Evolutionary conservation across 2,329 filamentous ascomycete species (phyloP).

Genomic region (Phialemoniopsis sp.): DNA sequence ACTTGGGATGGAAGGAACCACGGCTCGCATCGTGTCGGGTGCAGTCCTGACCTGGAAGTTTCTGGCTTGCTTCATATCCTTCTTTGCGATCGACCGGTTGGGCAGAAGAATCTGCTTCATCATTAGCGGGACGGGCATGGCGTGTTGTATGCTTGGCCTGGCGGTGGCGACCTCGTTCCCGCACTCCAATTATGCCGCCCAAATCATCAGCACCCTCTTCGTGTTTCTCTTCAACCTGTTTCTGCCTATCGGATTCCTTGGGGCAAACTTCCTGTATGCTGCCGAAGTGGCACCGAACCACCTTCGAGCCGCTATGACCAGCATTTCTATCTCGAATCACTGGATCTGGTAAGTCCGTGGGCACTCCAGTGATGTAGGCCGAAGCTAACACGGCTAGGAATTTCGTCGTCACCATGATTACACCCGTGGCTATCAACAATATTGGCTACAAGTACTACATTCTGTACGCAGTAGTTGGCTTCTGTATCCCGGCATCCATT

Average conservation of each 20-base stretch:
- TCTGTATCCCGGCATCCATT: no score
- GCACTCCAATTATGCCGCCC: constrained; percentile 35
- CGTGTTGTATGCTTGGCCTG: constrained; percentile 47
- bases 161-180: constrained; percentile 47
- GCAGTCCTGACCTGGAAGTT: constrained; percentile 54
- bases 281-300: constrained; percentile 51
- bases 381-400: constrained; percentile 23
- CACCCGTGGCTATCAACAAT: constrained; percentile 39
- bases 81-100: constrained; percentile 46
- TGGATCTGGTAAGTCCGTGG: constrained; percentile 42
- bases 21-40: constrained; percentile 35
- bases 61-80: constrained; percentile 42
- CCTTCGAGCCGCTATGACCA: constrained; percentile 48
- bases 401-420: constrained; percentile 38
- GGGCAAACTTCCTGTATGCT: constrained; percentile 57
- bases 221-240: constrained; percentile 59
- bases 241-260: constrained; percentile 54
- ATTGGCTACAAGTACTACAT: constrained; percentile 51
- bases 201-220: constrained; percentile 49
- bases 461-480: no score
- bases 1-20: constrained; percentile 29
- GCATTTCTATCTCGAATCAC: constrained; percentile 50
- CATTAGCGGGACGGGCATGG: constrained; percentile 46
- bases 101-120: constrained; percentile 48
- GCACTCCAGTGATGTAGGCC: no score